phyloP scores from a whole-genome alignment of 148 eudicot species.

The Spergularia bocconei region DNA sequence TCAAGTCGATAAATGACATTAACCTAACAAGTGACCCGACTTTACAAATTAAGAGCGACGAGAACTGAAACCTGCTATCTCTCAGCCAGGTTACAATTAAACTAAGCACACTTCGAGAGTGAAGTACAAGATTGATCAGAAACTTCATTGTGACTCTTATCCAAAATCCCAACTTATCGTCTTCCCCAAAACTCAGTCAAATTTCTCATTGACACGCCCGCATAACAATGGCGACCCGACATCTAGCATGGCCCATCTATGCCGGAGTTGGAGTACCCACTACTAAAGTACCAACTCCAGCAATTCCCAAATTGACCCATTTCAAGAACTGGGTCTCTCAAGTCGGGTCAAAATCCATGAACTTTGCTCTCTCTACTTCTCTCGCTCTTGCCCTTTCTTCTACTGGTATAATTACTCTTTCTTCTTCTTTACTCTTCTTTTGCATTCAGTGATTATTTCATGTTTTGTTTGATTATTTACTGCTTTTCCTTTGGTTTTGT shows the following conservation, averaged over 20 bases:
- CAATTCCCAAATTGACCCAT: slow-evolving; percentile 3
- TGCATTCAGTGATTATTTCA: neutral
- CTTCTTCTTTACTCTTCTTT: neutral
- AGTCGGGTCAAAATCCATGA: slow-evolving; percentile 45
- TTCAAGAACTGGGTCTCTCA: slow-evolving; percentile 46
- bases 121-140: no score
- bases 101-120: no score
- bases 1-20: no score
- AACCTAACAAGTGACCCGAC: no score
- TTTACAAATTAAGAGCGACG: no score
- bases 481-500: neutral
- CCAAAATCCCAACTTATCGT: no score
- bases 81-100: no score
- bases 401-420: slow-evolving; percentile 35
- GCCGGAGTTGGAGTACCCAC: slow-evolving; percentile 16
- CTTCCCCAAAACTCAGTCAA: no score
- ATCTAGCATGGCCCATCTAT: slow-evolving; percentile 19
- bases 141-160: no score
- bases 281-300: neutral
- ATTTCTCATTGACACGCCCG: neutral
- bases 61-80: no score
- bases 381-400: slow-evolving; percentile 60
- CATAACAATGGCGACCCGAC: slow-evolving; percentile 28
- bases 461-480: neutral
- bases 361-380: slow-evolving; percentile 58